Evolutionary conservation across 495 filamentous ascomycete species (phyloP), one percentile per base, ranked within the genome.

Genomic region (Penicillium paradoxum): DNA sequence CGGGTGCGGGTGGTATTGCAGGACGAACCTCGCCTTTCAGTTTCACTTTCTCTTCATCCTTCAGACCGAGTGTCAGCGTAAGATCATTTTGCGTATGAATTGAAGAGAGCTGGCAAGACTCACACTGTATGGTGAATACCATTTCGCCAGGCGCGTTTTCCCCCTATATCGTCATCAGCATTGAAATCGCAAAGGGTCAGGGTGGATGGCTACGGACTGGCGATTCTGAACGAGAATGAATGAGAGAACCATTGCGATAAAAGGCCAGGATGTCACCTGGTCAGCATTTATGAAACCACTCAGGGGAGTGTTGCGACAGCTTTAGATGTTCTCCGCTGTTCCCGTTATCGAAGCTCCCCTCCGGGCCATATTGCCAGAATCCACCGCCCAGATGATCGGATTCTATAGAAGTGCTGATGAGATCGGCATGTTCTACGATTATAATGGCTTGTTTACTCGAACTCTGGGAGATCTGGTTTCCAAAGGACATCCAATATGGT

Each of bases 211-310:
- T 24, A 78, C 83, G 54, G 65, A 96, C 91, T 97, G 92, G 57
- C 92, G 86, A 74, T 97, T 97, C 64, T 97, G 92, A 38, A 97
- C 92, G 43, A 97, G 76, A 62, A 97, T 95, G 69, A 97, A 97
- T 33, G 91, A 96, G 60, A 97, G 77, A 64, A 96, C 87, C 87
- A 89, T 90, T 49, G 51, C 62, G 49, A 25, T 38, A 10, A 22
- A 43, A 59, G 22, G 58, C 49, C 50, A 55, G 55, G 56, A 36
- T 40, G 40, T 56, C 25, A 60, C 58, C 56, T 53, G 54, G 57
- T 48, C 47, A 49, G 59, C 54, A 66, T 64, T 51, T 48, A 49
- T 61, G 57, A 53, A 44, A 51, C 41, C 39, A 45, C 39, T 52
- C 36, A 45, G 21, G 43, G 50, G 33, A 54, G 45, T n/a, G 30